Conservation (phyloP, 164 flowering plant species). For the Saururus chinensis region DNA sequence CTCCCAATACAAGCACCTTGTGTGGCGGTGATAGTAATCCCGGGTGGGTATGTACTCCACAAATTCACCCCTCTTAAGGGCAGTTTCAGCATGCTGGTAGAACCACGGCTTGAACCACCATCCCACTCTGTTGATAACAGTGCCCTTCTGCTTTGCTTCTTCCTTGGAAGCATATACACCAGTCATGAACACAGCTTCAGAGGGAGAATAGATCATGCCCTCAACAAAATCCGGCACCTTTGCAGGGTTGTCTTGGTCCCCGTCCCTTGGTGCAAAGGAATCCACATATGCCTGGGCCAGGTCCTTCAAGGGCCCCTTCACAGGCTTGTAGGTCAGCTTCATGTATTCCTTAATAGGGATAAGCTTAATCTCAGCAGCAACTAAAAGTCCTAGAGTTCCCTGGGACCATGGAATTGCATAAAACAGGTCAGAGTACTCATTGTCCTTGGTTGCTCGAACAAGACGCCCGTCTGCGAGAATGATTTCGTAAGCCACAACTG, state of each 20-base stretch:
- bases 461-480: constrained; percentile 76
- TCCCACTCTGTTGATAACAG: constrained; percentile 60
- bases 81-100: constrained; percentile 85
- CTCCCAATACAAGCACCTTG: constrained; percentile 97
- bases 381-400: constrained; percentile 92
- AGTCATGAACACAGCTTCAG: constrained; percentile 79
- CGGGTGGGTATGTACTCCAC: constrained; percentile 97
- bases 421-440: constrained; percentile 83
- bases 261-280: constrained; percentile 86
- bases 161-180: constrained; percentile 89
- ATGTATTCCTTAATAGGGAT: constrained; percentile 90
- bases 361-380: constrained; percentile 92
- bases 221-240: constrained; percentile 97
- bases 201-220: constrained; percentile 67
- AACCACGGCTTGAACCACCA: constrained; percentile 99
- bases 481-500: constrained; percentile 94
- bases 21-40: constrained; percentile 96
- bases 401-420: constrained; percentile 98
- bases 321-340: constrained; percentile 86
- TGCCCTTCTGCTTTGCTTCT: constrained; percentile 91
- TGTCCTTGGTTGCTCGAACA: constrained; percentile 91
- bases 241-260: constrained; percentile 80
- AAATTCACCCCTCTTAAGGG: constrained; percentile 85
- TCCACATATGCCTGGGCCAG: constrained; percentile 75
- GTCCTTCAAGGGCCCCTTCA: constrained; percentile 56